Conservation (phyloP, 441 rosid genomes). For the Syzygium syzygioides region DNA sequence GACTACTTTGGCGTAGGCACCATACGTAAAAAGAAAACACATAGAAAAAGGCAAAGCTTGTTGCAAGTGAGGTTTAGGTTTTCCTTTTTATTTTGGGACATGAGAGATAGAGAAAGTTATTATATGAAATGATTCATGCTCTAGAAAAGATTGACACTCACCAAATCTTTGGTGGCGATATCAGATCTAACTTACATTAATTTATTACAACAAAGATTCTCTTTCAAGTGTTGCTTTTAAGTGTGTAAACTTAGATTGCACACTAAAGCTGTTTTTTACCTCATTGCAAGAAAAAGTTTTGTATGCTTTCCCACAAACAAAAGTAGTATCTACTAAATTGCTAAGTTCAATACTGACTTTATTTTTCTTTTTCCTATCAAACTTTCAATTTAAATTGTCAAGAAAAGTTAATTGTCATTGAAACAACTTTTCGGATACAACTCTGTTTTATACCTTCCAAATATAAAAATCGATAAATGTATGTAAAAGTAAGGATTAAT, state of each 20-base stretch:
- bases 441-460: background rate
- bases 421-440: background rate
- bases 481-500: background rate
- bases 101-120: background rate
- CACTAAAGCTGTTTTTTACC: background rate
- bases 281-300: background rate
- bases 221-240: background rate
- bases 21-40: background rate
- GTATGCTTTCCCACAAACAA: background rate
- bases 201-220: background rate
- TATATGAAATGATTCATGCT: background rate
- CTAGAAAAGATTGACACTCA: background rate
- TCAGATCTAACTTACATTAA: background rate
- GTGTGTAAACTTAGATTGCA: background rate
- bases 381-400: background rate
- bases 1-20: background rate
- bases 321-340: background rate
- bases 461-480: background rate
- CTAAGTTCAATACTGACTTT: background rate
- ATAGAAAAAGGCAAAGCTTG: background rate
- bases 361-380: background rate
- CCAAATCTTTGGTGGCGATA: background rate
- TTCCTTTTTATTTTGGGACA: background rate
- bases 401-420: background rate
- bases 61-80: background rate